Conservation (phyloP, 2,329 filamentous ascomycete species). For the Phialocephala sp. region DNA sequence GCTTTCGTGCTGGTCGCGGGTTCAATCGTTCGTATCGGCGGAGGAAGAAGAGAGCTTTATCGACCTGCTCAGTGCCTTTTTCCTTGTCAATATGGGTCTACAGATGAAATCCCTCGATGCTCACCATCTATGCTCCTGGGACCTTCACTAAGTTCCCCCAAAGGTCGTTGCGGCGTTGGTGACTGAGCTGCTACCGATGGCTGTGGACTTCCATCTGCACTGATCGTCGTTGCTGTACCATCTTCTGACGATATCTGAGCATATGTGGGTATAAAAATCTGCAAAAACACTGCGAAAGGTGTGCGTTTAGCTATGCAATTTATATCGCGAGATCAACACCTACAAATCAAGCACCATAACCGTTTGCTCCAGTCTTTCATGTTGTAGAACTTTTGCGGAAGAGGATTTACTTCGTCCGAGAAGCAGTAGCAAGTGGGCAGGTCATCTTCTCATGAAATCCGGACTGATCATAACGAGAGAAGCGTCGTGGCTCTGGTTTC, state of each 20-base stretch:
- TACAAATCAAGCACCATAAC: slow-evolving; percentile 44
- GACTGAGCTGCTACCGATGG: slow-evolving; percentile 38
- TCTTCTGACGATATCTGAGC: slow-evolving; percentile 31
- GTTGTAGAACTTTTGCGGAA: slow-evolving; percentile 31
- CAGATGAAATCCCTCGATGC: not conserved
- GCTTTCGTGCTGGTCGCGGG: slow-evolving; percentile 49
- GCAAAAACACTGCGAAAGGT: slow-evolving; percentile 36
- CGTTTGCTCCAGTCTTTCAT: slow-evolving; percentile 41
- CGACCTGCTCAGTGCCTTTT: slow-evolving; percentile 42
- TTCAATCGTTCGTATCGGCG: slow-evolving; percentile 40
- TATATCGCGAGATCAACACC: slow-evolving; percentile 18
- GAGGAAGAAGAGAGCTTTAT: slow-evolving; percentile 45
- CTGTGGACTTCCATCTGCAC: slow-evolving; percentile 34
- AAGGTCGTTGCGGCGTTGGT: slow-evolving; percentile 36
- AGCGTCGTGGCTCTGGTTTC: slow-evolving; percentile 20
- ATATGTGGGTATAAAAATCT: slow-evolving; percentile 32
- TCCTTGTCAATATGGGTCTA: slow-evolving; percentile 28
- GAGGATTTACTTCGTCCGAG: slow-evolving; percentile 36
- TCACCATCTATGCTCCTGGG: slow-evolving; percentile 37
- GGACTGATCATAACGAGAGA: slow-evolving; percentile 23
- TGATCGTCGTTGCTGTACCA: slow-evolving; percentile 30
- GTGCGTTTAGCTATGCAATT: slow-evolving; percentile 16
- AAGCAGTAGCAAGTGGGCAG: slow-evolving; percentile 29
- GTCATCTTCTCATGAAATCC: slow-evolving; percentile 37
- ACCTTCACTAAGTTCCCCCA: slow-evolving; percentile 34